phyloP scores from a whole-genome alignment of 148 eudicot genomes.

The Mesembryanthemum crystallinum region DNA sequence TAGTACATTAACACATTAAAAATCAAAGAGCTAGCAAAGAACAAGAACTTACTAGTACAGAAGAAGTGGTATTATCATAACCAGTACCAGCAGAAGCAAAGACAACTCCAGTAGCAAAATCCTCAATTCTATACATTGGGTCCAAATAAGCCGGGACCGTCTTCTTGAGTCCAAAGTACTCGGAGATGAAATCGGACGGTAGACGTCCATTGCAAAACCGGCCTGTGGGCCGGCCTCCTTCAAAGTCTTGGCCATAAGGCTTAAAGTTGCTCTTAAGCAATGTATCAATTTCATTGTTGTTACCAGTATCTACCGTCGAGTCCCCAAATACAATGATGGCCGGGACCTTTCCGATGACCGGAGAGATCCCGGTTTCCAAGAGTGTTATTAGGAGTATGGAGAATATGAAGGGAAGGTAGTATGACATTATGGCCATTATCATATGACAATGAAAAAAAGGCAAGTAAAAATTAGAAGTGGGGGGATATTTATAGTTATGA shows the following conservation, averaged over 20 bases:
- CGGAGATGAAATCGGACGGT: constrained; percentile 76
- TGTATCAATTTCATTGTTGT: constrained; percentile 68
- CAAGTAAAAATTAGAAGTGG: not conserved
- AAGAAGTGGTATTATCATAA: constrained; percentile 74
- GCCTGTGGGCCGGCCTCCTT: constrained; percentile 68
- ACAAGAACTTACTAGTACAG: constrained; percentile 61
- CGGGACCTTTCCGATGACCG: constrained; percentile 41
- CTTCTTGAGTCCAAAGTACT: constrained; percentile 62
- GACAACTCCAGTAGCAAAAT: constrained; percentile 75
- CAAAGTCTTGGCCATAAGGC: constrained; percentile 82
- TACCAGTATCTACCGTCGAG: constrained; percentile 88
- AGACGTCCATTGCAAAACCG: constrained; percentile 77
- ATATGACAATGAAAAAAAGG: not conserved
- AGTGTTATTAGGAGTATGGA: not conserved
- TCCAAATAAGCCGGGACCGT: constrained; percentile 83
- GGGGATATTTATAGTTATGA: too few relatives aligned
- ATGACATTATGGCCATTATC: not conserved
- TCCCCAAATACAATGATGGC: constrained; percentile 87
- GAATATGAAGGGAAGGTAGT: not conserved
- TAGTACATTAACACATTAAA: too few relatives aligned
- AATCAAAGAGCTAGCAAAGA: too few relatives aligned
- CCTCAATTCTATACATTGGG: constrained; percentile 52
- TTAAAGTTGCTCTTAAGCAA: constrained; percentile 62
- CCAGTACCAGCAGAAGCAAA: constrained; percentile 98
- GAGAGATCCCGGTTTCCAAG: not conserved